Conservation (phyloP, 1,284 basidiomycete genomes). For the Entoloma clypeatum region DNA sequence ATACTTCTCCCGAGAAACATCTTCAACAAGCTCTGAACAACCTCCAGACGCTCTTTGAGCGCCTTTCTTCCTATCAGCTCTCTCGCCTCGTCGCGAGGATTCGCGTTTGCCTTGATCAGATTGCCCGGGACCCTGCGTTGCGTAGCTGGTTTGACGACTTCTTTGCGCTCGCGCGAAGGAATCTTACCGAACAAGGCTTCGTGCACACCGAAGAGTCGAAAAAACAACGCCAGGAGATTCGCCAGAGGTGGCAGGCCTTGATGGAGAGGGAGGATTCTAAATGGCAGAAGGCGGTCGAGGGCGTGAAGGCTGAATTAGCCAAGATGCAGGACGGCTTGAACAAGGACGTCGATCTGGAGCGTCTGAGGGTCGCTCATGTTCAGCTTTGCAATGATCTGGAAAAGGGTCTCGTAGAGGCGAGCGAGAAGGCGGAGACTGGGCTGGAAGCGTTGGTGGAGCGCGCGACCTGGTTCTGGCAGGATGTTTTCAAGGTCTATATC, state of each 20-base stretch:
- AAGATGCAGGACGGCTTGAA: slow-evolving; percentile 43
- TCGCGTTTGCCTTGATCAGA: slow-evolving; percentile 37
- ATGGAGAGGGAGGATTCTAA: slow-evolving; percentile 42
- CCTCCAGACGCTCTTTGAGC: slow-evolving; percentile 41
- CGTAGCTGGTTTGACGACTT: slow-evolving; percentile 45
- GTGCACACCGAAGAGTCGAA: slow-evolving; percentile 46
- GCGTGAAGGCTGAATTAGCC: slow-evolving; percentile 39
- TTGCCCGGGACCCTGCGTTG: slow-evolving; percentile 43
- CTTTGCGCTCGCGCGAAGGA: slow-evolving; percentile 41
- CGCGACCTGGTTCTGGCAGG: slow-evolving; percentile 69
- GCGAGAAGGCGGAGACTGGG: slow-evolving; percentile 34
- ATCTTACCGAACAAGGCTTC: slow-evolving; percentile 48
- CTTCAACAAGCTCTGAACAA: slow-evolving; percentile 41
- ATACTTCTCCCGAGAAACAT: slow-evolving; percentile 50
- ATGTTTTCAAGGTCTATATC: slow-evolving; percentile 62
- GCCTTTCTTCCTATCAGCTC: slow-evolving; percentile 40
- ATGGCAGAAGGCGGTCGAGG: slow-evolving; percentile 48
- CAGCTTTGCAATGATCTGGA: slow-evolving; percentile 47
- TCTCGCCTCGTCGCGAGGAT: slow-evolving; percentile 36
- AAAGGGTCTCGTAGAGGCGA: slow-evolving; percentile 37
- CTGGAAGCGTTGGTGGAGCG: slow-evolving; percentile 51
- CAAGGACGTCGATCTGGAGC: slow-evolving; percentile 37
- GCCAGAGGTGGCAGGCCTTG: slow-evolving; percentile 45
- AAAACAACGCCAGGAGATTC: slow-evolving; percentile 39
- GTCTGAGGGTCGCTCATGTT: slow-evolving; percentile 42